A percentile compares a stretch with the other conserved stretches of the same genome.
These are phyloP conservation scores for Hypoxylon sp. DNA, from an alignment of 2,329 filamentous ascomycete genomes.

Conservation along the genomic window DNA sequence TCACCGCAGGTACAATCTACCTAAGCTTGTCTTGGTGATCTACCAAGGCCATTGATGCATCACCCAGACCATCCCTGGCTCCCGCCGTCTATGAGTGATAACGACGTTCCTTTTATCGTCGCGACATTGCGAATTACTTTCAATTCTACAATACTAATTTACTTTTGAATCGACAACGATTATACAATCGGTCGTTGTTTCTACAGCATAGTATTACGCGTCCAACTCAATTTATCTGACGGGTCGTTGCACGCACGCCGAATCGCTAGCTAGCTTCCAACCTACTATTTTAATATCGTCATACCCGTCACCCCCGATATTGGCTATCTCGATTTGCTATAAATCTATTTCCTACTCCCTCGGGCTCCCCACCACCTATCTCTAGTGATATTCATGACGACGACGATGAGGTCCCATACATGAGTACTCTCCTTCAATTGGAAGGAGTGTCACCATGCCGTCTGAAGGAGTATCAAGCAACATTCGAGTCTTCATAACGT, in stretches of 20 bases:
- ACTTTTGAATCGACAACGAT: background rate
- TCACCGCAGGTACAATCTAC: slow-evolving; percentile 20
- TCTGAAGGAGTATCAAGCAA: slow-evolving; percentile 69
- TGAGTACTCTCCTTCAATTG: slow-evolving; percentile 53
- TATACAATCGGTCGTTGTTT: background rate
- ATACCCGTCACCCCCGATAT: slow-evolving; percentile 10
- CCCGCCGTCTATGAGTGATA: slow-evolving; percentile 17
- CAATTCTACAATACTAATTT: slow-evolving; percentile 18
- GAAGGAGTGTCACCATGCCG: slow-evolving; percentile 63
- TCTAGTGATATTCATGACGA: slow-evolving; percentile 27
- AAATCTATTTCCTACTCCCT: slow-evolving; percentile 9
- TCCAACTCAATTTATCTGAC: slow-evolving; percentile 13
- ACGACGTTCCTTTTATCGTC: slow-evolving; percentile 33
- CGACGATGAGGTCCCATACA: slow-evolving; percentile 50
- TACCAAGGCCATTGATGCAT: slow-evolving; percentile 37
- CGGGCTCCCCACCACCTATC: slow-evolving; percentile 19
- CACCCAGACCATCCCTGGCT: slow-evolving; percentile 31
- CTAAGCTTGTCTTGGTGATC: slow-evolving; percentile 19
- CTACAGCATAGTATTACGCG: slow-evolving; percentile 5
- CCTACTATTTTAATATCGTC: slow-evolving; percentile 27
- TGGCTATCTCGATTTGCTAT: slow-evolving; percentile 18
- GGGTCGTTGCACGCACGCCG: slow-evolving; percentile 4
- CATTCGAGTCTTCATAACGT: slow-evolving; percentile 95
- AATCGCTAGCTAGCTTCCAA: slow-evolving; percentile 17
- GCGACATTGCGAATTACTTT: slow-evolving; percentile 27